phyloP scores from a whole-genome alignment of 2,329 filamentous ascomycete species.

The Colletotrichum chlorophyti region DNA sequence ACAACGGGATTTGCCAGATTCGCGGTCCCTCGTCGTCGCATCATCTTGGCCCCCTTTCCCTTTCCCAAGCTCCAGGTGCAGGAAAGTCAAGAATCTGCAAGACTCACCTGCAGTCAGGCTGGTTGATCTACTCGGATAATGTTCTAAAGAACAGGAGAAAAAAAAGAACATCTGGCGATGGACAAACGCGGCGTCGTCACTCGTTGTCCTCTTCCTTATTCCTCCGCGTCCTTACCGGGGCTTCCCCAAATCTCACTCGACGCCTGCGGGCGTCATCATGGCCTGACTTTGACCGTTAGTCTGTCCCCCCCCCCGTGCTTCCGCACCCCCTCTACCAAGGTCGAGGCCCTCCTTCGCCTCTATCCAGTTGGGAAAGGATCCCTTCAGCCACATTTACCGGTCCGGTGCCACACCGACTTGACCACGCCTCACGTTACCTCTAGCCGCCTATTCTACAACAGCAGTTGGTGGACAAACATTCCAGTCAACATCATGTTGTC shows the following conservation, averaged over 20 bases:
- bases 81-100: constrained; percentile 10
- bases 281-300: constrained; percentile 18
- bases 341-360: too few relatives aligned
- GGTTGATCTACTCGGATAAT: constrained; percentile 7
- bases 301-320: neutral
- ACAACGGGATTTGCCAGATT: neutral
- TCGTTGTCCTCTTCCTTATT: constrained; percentile 11
- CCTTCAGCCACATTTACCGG: constrained; percentile 11
- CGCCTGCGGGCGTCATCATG: constrained; percentile 27
- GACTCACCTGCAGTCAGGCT: neutral
- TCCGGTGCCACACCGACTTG: neutral
- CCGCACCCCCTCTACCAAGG: neutral
- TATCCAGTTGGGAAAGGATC: neutral
- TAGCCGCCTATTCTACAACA: constrained; percentile 5
- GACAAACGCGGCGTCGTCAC: constrained; percentile 5
- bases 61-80: neutral
- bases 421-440: neutral
- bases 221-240: neutral
- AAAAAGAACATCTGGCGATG: too few relatives aligned
- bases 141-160: neutral
- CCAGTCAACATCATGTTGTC: constrained; percentile 18
- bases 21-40: neutral
- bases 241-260: constrained; percentile 13
- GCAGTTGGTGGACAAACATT: constrained; percentile 20
- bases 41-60: neutral